These are phyloP conservation scores for Ramaria rubella DNA, from an alignment of 768 basidiomycete species.

Conservation along the genomic window DNA sequence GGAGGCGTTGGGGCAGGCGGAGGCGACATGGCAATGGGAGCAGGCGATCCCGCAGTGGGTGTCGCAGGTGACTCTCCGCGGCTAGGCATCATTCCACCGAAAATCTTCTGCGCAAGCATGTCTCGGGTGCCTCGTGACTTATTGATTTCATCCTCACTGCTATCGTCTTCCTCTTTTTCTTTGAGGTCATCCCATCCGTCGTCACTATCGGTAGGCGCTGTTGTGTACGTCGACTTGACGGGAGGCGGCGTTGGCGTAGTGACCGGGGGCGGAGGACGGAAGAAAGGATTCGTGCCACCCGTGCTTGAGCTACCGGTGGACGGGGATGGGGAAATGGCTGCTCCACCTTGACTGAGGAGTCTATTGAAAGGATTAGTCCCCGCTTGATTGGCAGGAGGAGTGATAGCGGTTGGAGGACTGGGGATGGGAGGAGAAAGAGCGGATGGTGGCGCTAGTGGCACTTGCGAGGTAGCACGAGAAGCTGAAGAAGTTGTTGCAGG, in stretches of 20 bases:
- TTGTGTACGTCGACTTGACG: conserved; percentile 52
- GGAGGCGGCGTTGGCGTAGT: conserved; percentile 51
- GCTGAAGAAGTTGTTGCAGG: neutral
- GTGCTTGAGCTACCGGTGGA: conserved; percentile 32
- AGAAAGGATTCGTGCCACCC: conserved; percentile 72
- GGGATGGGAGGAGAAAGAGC: conserved; percentile 11
- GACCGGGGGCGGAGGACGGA: conserved; percentile 36
- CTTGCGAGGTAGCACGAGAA: conserved; percentile 18
- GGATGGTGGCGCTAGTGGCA: conserved; percentile 30
- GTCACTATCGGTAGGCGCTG: conserved; percentile 51
- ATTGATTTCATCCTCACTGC: conserved; percentile 75
- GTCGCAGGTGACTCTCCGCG: conserved; percentile 28
- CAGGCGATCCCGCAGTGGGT: conserved; percentile 22
- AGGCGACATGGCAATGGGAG: conserved; percentile 30
- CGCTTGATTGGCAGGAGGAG: conserved; percentile 39
- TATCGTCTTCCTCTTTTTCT: conserved; percentile 62
- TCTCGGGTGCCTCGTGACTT: conserved; percentile 55
- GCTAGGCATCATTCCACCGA: conserved; percentile 60
- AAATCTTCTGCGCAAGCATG: conserved; percentile 72
- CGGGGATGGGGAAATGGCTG: conserved; percentile 29
- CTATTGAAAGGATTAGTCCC: conserved; percentile 79
- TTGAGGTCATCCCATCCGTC: conserved; percentile 84
- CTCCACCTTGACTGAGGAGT: conserved; percentile 45
- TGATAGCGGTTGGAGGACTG: conserved; percentile 17
- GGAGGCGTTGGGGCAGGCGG: conserved; percentile 33